Percentiles rank a stretch among this genome's conserved stretches.
Conservation (phyloP, 2,329 filamentous ascomycete species). For the Calonectria multiphialidica region DNA sequence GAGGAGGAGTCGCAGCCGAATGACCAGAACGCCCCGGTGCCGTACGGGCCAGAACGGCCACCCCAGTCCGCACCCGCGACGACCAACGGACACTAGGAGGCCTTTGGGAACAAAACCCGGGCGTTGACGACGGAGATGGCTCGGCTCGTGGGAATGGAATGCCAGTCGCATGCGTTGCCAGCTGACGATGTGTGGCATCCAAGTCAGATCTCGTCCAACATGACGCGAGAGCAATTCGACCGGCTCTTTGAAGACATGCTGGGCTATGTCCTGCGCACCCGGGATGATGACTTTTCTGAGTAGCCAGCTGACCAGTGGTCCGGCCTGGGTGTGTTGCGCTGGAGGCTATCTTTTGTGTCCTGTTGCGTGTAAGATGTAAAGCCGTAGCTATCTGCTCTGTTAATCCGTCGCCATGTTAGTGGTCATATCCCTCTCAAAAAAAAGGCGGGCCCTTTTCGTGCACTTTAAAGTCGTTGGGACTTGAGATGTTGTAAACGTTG, state of each 20-base stretch:
- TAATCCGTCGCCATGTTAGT: slow-evolving; percentile 34
- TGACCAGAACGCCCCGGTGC: slow-evolving; percentile 52
- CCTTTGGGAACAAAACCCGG: slow-evolving; percentile 33
- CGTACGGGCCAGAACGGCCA: slow-evolving; percentile 63
- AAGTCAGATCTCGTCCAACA: slow-evolving; percentile 7
- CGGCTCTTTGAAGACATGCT: slow-evolving; percentile 25
- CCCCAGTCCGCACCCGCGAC: slow-evolving; percentile 52
- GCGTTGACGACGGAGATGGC: slow-evolving; percentile 22
- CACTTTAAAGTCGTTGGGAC: background rate
- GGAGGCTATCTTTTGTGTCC: slow-evolving; percentile 33
- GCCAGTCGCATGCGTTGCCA: background rate
- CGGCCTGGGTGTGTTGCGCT: slow-evolving; percentile 27
- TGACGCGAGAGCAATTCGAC: slow-evolving; percentile 16
- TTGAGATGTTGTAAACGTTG: too few relatives aligned
- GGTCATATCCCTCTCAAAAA: slow-evolving; percentile 10
- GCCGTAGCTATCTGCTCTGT: slow-evolving; percentile 41
- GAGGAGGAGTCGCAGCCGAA: slow-evolving; percentile 61
- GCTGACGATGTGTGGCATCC: background rate
- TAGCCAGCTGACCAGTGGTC: slow-evolving; percentile 32
- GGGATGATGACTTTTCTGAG: slow-evolving; percentile 14
- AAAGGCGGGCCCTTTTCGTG: background rate
- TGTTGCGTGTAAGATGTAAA: slow-evolving; percentile 42
- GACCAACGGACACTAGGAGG: slow-evolving; percentile 59
- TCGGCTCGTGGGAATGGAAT: background rate
- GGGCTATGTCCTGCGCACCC: slow-evolving; percentile 11